Evolutionary conservation across 1,139 yeast species (phyloP).

Genomic region (Yarrowia galli): DNA sequence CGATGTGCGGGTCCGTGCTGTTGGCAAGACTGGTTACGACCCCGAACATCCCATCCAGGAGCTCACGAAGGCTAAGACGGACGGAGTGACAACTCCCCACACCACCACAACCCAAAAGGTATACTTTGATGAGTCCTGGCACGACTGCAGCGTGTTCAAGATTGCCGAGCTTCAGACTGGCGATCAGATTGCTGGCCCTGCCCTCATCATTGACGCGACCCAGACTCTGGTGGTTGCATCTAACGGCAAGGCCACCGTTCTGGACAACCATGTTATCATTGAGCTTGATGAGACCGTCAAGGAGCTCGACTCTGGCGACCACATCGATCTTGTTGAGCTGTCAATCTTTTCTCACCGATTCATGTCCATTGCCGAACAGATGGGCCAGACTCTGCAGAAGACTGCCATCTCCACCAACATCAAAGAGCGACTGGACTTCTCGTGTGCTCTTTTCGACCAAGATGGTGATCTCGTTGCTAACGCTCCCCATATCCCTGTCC

Average conservation of each 20-base stretch:
- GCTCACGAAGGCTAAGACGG: constrained; percentile 43
- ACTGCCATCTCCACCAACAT: constrained; percentile 87
- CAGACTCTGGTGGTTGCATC: constrained; percentile 88
- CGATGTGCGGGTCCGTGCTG: constrained; percentile 77
- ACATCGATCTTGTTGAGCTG: constrained; percentile 69
- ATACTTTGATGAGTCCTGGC: constrained; percentile 61
- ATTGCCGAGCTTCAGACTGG: constrained; percentile 64
- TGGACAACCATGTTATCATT: constrained; percentile 66
- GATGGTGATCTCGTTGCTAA: constrained; percentile 82
- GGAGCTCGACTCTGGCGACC: constrained; percentile 52
- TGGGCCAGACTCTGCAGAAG: constrained; percentile 82
- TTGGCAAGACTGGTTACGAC: constrained; percentile 54
- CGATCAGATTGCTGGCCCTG: constrained; percentile 70
- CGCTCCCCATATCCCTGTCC: constrained; percentile 90
- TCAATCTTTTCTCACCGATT: constrained; percentile 84
- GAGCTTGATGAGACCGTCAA: constrained; percentile 49
- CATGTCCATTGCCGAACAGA: constrained; percentile 89
- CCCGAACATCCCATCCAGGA: constrained; percentile 41
- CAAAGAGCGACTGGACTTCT: constrained; percentile 81
- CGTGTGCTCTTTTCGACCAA: constrained; percentile 80
- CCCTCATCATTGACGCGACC: constrained; percentile 82
- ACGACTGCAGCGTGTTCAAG: constrained; percentile 60
- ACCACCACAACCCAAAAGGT: constrained; percentile 51
- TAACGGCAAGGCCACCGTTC: constrained; percentile 65
- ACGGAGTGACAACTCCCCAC: constrained; percentile 41